Base-by-base conservation (phyloP, 2,329 filamentous ascomycete species). In the Botrytis cinerea region DNA sequence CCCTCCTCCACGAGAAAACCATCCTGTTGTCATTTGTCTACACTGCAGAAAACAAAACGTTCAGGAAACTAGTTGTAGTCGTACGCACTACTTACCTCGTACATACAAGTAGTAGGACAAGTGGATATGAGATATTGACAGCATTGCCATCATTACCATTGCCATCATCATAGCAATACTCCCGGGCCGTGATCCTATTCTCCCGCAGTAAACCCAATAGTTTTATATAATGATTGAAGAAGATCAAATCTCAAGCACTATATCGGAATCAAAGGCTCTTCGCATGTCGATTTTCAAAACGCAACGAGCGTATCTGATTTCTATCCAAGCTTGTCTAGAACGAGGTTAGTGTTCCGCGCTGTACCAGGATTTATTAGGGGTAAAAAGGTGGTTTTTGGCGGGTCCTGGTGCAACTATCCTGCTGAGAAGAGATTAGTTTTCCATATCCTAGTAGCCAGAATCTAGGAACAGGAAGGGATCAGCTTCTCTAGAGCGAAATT, bases 391-490 rank as follows among this genome's bases (percentile, higher is more conserved):
- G 25, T n/a, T 40, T 61, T 16, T n/a, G 38, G 59, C 59, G 59
- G 35, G 59, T 61, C 59, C 18, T 38, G 59, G 35, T 22, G 32
- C 1, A 16, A 38, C 57, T 38, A 60, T 35, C 2, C 40, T 40
- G 22, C 59, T 40, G 20, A 40, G 35, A 61, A 40, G 59, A n/a
- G 59, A 25, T 61, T 40, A 61, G 51, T 57, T 57, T 57, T 32
- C 51, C n/a, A 16, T 4, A 57, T 57, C 51, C 51, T 57, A 57
- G 51, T 18, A 57, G 18, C 12, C 8, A 40, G 40, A 61, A 64
- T 64, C 61, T 64, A 62, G 25, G 61, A 64, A 64, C 61, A 64
- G 61, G 61, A 64, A 64, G n/a, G 61, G 61, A 64, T 64, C 61
- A 22, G 40, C 61, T 64, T 22, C n/a, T 46, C 28, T 45, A n/a